Percentiles rank a stretch among this genome's conserved stretches.
Evolutionary conservation across 192 early-diverging fungal species (phyloP).

Genomic region (Backusella macrospora): DNA sequence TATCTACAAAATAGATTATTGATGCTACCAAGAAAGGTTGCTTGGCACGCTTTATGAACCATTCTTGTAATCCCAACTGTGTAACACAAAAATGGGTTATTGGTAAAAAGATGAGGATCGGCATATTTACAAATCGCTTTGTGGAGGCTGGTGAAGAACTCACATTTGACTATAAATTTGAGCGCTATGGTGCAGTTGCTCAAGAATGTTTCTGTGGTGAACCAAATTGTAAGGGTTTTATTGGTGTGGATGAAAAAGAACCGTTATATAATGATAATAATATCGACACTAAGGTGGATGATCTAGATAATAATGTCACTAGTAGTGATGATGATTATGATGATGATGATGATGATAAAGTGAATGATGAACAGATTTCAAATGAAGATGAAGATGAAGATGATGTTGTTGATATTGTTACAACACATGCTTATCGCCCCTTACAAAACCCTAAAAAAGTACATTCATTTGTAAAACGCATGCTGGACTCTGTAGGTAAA

Average conservation of each 20-base stretch:
- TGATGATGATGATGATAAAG: constrained; percentile 26
- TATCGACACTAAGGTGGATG: constrained; percentile 17
- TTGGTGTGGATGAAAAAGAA: constrained; percentile 68
- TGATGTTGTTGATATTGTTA: constrained; percentile 37
- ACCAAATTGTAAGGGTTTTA: constrained; percentile 83
- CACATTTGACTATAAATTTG: constrained; percentile 99
- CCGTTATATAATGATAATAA: no score
- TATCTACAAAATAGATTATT: constrained; percentile 65
- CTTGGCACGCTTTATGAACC: constrained; percentile 96
- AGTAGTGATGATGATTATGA: background rate
- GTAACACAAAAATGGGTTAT: constrained; percentile 97
- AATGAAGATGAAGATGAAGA: constrained; percentile 14
- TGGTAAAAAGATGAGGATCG: constrained; percentile 85
- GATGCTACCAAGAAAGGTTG: constrained; percentile 94
- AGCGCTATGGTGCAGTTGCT: constrained; percentile 86
- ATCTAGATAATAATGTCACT: constrained; percentile 26
- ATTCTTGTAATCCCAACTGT: constrained; percentile 95
- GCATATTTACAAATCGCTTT: constrained; percentile 85
- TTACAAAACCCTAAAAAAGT: constrained; percentile 71
- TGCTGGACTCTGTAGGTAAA: constrained; percentile 62
- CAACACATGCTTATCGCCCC: constrained; percentile 41
- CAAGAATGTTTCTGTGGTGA: constrained; percentile 94
- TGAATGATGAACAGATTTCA: background rate
- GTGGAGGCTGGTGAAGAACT: constrained; percentile 84
- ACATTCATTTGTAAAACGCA: constrained; percentile 71